Percentiles rank a stretch among this genome's conserved stretches.
Evolutionary conservation across 805 yeast species (phyloP).

Genomic region (Limtongia smithiae): DNA sequence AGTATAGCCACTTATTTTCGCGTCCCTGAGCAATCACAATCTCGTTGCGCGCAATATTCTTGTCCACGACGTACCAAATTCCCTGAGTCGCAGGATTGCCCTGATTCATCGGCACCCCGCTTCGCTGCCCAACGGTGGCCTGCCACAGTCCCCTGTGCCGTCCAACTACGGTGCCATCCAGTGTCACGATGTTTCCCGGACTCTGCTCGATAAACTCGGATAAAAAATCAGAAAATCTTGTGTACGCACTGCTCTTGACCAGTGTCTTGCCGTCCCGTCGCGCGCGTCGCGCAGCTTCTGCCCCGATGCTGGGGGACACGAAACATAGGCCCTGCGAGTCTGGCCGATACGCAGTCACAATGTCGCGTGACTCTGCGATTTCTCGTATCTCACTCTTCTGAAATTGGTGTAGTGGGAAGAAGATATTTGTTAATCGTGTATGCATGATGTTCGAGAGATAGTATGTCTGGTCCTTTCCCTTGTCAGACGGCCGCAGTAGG

Average conservation of each 20-base stretch:
- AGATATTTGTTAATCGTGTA: conserved; percentile 44
- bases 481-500: conserved; percentile 56
- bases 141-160: conserved; percentile 85
- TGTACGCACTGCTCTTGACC: conserved; percentile 12
- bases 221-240: conserved; percentile 60
- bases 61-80: conserved; percentile 81
- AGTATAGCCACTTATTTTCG: conserved; percentile 54
- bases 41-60: conserved; percentile 60
- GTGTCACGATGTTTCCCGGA: conserved; percentile 78
- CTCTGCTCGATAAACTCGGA: conserved; percentile 66
- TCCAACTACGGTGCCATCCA: conserved; percentile 74
- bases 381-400: conserved; percentile 70
- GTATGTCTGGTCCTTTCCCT: conserved; percentile 82
- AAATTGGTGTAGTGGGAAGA: conserved; percentile 79
- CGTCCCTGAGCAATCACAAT: conserved; percentile 73
- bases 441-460: conserved; percentile 69
- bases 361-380: conserved; percentile 52
- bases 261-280: conserved; percentile 8
- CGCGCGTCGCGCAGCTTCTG: conserved; percentile 12
- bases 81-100: conserved; percentile 65
- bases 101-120: conserved; percentile 82
- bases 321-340: conserved; percentile 96
- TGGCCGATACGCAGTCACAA: conserved; percentile 71
- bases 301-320: conserved; percentile 49
- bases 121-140: conserved; percentile 89